These are phyloP conservation scores for Massariosphaeria phaeospora DNA, from an alignment of 495 filamentous ascomycete species.

Conservation along the genomic window DNA sequence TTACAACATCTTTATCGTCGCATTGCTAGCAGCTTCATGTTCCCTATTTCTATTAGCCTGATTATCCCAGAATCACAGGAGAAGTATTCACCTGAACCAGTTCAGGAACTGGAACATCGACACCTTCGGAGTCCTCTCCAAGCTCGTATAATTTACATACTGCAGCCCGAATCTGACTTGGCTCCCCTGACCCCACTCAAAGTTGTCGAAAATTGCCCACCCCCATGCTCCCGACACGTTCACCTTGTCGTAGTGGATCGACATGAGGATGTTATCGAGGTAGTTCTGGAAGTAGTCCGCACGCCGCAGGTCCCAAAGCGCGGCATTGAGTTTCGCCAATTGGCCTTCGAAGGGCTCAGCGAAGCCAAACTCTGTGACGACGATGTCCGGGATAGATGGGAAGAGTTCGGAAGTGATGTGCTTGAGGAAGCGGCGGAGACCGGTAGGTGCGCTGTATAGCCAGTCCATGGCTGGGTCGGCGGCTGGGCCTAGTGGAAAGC, in stretches of 20 bases:
- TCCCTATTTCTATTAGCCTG: background rate
- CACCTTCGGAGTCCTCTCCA: conserved; percentile 43
- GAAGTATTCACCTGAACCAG: conserved; percentile 38
- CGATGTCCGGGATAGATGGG: conserved; percentile 42
- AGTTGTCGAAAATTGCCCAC: conserved; percentile 44
- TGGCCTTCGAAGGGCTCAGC: conserved; percentile 45
- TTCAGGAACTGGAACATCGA: conserved; percentile 44
- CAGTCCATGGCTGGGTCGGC: conserved; percentile 41
- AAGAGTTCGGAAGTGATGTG: conserved; percentile 45
- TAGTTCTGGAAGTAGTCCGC: conserved; percentile 44
- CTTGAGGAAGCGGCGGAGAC: conserved; percentile 44
- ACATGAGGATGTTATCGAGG: conserved; percentile 42
- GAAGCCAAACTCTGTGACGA: conserved; percentile 47
- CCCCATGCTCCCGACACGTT: conserved; percentile 45
- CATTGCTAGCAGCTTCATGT: conserved; percentile 4
- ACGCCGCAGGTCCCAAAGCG: conserved; percentile 38
- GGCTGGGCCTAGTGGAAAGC: conserved; percentile 41
- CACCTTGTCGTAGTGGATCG: conserved; percentile 38
- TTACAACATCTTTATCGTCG: conserved; percentile 6
- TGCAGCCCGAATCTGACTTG: conserved; percentile 43
- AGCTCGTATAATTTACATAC: conserved; percentile 43
- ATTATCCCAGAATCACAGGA: background rate
- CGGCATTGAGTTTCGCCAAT: conserved; percentile 33
- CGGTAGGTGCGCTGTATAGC: conserved; percentile 43
- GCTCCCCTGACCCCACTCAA: conserved; percentile 43